Evolutionary conservation across 1,284 basidiomycete species (phyloP).

Genomic region (Vanrija sp.): DNA sequence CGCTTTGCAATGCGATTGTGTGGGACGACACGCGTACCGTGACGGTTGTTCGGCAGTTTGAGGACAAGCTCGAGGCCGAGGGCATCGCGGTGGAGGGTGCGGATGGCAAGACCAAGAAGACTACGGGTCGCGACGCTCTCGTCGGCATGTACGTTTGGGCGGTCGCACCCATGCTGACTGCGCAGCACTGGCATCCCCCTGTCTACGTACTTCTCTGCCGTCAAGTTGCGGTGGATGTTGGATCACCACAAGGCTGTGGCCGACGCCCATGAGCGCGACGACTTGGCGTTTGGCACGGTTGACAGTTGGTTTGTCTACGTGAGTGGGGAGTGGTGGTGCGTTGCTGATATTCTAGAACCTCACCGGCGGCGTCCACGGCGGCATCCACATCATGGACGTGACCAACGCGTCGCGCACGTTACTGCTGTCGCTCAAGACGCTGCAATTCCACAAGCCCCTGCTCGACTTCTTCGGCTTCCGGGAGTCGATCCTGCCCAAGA

Average conservation of each 20-base stretch:
- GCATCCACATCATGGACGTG: slow-evolving; percentile 82
- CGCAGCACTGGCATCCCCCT: slow-evolving; percentile 70
- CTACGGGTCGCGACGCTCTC: not conserved
- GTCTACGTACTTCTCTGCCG: slow-evolving; percentile 95
- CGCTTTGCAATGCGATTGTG: slow-evolving; percentile 84
- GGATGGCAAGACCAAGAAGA: slow-evolving; percentile 7
- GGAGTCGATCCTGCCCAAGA: slow-evolving; percentile 71
- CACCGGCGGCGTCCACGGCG: slow-evolving; percentile 64
- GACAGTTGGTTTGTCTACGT: slow-evolving; percentile 68
- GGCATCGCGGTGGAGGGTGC: slow-evolving; percentile 63
- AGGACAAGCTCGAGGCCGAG: slow-evolving; percentile 64
- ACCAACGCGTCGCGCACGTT: slow-evolving; percentile 96
- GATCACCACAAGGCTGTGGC: slow-evolving; percentile 75
- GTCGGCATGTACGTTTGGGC: slow-evolving; percentile 57
- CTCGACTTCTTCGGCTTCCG: slow-evolving; percentile 84
- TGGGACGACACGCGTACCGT: slow-evolving; percentile 95
- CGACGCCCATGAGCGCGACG: slow-evolving; percentile 74
- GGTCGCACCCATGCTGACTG: not conserved
- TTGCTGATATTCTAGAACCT: slow-evolving; percentile 59
- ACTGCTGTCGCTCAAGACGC: slow-evolving; percentile 75
- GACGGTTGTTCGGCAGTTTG: slow-evolving; percentile 70
- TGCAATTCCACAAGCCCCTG: slow-evolving; percentile 77
- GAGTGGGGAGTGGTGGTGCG: no score
- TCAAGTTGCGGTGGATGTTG: slow-evolving; percentile 96
- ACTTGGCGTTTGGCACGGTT: slow-evolving; percentile 87